These are phyloP conservation scores for Arthrobotrys musiformis DNA, from an alignment of 2,329 filamentous ascomycete genomes.

Conservation along the genomic window DNA sequence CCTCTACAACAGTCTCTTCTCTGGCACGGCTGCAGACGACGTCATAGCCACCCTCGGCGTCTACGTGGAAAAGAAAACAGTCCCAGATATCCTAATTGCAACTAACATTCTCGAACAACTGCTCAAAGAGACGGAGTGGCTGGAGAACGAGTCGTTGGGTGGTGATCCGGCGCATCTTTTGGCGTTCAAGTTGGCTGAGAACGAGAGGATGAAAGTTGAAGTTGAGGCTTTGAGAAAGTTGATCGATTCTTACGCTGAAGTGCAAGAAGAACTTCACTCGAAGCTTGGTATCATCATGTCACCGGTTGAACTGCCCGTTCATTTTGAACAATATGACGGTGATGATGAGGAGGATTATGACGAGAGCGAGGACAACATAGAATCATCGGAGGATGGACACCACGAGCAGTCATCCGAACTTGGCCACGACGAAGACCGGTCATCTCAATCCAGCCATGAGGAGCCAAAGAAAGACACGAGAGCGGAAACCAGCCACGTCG, in stretches of 20 bases:
- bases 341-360: not conserved
- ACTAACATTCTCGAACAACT: not conserved
- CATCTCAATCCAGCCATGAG: not conserved
- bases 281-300: not conserved
- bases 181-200: not conserved
- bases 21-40: not conserved
- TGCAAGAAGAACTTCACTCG: not conserved
- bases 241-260: not conserved
- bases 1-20: not conserved
- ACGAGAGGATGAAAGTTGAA: not conserved
- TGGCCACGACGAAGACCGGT: not conserved
- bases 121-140: not conserved
- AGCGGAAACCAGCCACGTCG: not conserved
- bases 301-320: not conserved
- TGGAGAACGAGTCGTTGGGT: not conserved
- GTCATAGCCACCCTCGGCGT: not conserved
- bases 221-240: not conserved
- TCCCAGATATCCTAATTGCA: not conserved
- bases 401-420: not conserved
- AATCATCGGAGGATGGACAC: not conserved
- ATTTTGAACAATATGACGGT: not conserved
- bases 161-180: not conserved
- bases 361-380: not conserved
- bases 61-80: not conserved
- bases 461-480: not conserved